Conservation (phyloP, 2,329 filamentous ascomycete genomes). For the Leptographium lundbergii region DNA sequence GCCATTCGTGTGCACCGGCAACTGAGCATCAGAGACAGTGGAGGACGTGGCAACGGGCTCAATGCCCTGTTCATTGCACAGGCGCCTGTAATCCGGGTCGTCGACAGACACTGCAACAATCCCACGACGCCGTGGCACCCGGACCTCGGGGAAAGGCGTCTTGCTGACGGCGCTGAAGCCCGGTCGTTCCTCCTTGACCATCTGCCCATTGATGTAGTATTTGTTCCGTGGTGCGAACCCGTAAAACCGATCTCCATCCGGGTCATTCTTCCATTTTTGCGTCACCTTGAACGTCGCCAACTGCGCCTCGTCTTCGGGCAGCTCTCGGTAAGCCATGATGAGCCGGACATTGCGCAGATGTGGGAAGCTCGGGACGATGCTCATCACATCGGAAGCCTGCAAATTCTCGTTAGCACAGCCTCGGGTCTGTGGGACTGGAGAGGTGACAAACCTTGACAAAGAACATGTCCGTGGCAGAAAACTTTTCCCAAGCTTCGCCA, state of each 20-base stretch:
- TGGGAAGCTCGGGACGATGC: slow-evolving; percentile 41
- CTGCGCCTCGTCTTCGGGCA: slow-evolving; percentile 37
- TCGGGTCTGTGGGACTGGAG: not conserved
- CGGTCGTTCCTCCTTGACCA: slow-evolving; percentile 39
- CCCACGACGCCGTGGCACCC: slow-evolving; percentile 42
- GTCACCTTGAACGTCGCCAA: slow-evolving; percentile 27
- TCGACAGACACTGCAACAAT: slow-evolving; percentile 34
- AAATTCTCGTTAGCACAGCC: slow-evolving; percentile 9
- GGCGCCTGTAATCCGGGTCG: slow-evolving; percentile 42
- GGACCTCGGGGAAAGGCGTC: slow-evolving; percentile 40
- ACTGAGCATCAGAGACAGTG: slow-evolving; percentile 29
- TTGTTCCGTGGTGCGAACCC: slow-evolving; percentile 44
- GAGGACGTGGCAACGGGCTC: slow-evolving; percentile 15
- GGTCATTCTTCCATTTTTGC: slow-evolving; percentile 48
- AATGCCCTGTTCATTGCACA: slow-evolving; percentile 46
- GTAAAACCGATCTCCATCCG: slow-evolving; percentile 36
- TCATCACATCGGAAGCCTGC: slow-evolving; percentile 50
- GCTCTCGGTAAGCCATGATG: slow-evolving; percentile 46
- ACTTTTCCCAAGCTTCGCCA: slow-evolving; percentile 37
- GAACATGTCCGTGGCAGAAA: slow-evolving; percentile 48
- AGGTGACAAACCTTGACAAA: slow-evolving; percentile 45
- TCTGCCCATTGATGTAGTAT: slow-evolving; percentile 43
- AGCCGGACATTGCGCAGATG: slow-evolving; percentile 45
- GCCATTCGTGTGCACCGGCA: slow-evolving; percentile 32
- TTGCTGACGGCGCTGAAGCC: slow-evolving; percentile 34